phyloP scores from a whole-genome alignment of 768 basidiomycete genomes.

The Kwoniella shandongensis region DNA sequence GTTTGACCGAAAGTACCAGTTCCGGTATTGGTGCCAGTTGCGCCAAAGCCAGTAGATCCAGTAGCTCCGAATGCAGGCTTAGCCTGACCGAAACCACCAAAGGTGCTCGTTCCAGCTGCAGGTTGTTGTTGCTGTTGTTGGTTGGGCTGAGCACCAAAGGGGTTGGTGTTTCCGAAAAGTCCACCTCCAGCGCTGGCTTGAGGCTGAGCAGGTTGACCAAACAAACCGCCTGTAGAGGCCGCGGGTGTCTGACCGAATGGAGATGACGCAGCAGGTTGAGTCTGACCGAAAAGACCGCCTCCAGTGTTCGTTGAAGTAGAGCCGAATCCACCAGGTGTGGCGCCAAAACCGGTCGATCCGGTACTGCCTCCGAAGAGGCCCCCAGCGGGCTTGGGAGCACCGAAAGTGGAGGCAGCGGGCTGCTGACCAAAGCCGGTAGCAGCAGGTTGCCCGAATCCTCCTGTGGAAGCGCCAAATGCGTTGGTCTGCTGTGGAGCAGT shows the following conservation, averaged over 20 bases:
- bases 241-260: conserved; percentile 13
- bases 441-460: conserved; percentile 44
- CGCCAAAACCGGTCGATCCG: conserved; percentile 16
- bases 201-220: conserved; percentile 55
- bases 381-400: conserved; percentile 28
- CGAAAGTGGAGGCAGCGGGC: conserved; percentile 24
- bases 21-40: conserved; percentile 11
- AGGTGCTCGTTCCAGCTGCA: conserved; percentile 52
- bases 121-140: conserved; percentile 42
- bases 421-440: conserved; percentile 34
- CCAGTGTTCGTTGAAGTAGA: conserved; percentile 16
- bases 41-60: conserved; percentile 25
- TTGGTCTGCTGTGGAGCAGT: conserved; percentile 29
- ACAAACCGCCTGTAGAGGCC: conserved; percentile 55
- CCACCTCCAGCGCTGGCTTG: conserved; percentile 49
- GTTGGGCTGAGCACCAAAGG: conserved; percentile 48
- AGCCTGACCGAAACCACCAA: conserved; percentile 30
- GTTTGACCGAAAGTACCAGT: conserved; percentile 44
- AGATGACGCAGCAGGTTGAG: conserved; percentile 30
- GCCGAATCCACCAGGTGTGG: conserved; percentile 29
- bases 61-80: conserved; percentile 44
- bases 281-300: conserved; percentile 45
- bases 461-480: conserved; percentile 45
- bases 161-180: conserved; percentile 37
- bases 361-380: conserved; percentile 25